Evolutionary conservation across 2,329 filamentous ascomycete genomes (phyloP).

Genomic region (Exophiala sp.): DNA sequence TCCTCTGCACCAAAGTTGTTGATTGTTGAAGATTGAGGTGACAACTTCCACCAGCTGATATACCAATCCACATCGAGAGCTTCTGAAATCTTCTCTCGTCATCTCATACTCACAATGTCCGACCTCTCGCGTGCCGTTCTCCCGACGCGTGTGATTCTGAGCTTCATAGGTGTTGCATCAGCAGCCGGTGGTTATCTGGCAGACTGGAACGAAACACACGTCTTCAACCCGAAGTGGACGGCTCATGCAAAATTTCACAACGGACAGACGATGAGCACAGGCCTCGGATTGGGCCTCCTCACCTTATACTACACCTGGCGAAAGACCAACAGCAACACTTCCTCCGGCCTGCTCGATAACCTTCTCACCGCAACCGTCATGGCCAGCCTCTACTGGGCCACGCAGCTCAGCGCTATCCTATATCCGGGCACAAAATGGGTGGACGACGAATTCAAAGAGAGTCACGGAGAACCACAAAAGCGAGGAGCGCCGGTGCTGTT

Average conservation of each 20-base stretch:
- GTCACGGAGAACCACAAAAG: slow-evolving; percentile 14
- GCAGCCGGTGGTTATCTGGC: slow-evolving; percentile 14
- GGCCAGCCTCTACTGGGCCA: slow-evolving; percentile 15
- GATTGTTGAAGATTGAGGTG: no score
- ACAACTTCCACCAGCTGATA: background rate
- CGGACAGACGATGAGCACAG: slow-evolving; percentile 48
- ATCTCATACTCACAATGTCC: background rate
- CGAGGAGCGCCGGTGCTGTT: slow-evolving; percentile 12
- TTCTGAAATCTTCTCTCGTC: background rate
- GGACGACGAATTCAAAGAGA: slow-evolving; percentile 44
- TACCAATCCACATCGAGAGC: background rate
- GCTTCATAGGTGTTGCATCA: slow-evolving; percentile 5
- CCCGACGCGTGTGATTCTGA: slow-evolving; percentile 11
- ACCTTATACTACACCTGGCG: slow-evolving; percentile 17
- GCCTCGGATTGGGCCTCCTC: slow-evolving; percentile 11
- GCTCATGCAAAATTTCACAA: slow-evolving; percentile 54
- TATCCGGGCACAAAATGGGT: slow-evolving; percentile 46
- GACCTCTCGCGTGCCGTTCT: slow-evolving; percentile 8
- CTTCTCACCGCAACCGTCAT: slow-evolving; percentile 11
- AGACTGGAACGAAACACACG: slow-evolving; percentile 43
- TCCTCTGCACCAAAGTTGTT: no score
- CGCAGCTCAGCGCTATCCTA: slow-evolving; percentile 39
- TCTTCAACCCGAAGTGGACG: slow-evolving; percentile 49
- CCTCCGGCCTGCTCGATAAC: slow-evolving; percentile 3
- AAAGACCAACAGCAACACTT: background rate